Base-by-base conservation (phyloP, 345 rosid genomes). In the Balakata baccata region DNA sequence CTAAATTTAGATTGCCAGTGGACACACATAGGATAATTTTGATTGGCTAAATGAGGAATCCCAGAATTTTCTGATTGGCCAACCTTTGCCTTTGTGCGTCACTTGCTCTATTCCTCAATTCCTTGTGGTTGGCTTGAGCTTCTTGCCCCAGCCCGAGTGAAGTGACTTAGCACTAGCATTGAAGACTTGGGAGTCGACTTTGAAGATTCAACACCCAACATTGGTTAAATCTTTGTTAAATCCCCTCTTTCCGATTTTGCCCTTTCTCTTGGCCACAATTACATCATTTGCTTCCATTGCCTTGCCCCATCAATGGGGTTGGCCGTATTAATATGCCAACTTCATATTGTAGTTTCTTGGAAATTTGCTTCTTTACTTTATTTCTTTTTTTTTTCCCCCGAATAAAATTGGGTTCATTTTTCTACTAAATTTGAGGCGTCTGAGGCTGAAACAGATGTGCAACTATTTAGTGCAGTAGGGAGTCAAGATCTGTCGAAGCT, bases 21-120 rank as follows among this genome's bases (percentile, higher is more conserved):
- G 6, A 29, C 34, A 66, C 69, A 47, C 16, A 10, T 47, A 5
- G 37, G 1, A 66, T 2, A 6, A 17, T 39, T 43, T 29, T 61
- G 47, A 71, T 71, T 71, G 58, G 74, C 57, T 60, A 59, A 71
- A 60, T 47, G 67, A 29, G 25, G 53, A 46, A 67, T 71, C 66
- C 59, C 29, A 45, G n/a, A 8, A 6, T 4, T 29, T 29, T 47
- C 57, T 71, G 64, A 71, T 60, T 71, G 74, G 65, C 74, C 52
- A 70, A 45, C 14, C 22, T 16, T 0, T 13, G 7, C 0, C 12
- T 41, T 45, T 10, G 14, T 43, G 6, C 74, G 45, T 70, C 74
- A 70, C 20, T 45, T 16, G 11, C 46, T 14, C n/a, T 50, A 22
- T 25, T 13, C 22, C 52, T 46, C n/a, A n/a, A n/a, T n/a, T 43